Conservation (phyloP, 1,284 basidiomycete species). For the Ceratobasidium sp. region DNA sequence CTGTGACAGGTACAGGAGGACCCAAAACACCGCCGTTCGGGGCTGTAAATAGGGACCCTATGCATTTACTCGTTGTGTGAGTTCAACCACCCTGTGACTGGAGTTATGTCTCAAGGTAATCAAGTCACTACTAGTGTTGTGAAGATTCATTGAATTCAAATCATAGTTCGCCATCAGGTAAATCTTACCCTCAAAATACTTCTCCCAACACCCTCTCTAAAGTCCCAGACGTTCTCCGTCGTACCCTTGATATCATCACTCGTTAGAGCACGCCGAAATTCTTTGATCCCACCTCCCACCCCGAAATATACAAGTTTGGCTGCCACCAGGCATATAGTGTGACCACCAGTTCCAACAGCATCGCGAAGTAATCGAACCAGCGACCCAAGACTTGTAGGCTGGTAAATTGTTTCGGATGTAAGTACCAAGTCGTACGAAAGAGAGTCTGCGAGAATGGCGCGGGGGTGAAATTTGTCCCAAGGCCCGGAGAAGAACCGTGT, state of each 20-base stretch:
- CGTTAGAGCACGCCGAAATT: slow-evolving; percentile 66
- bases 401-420: slow-evolving; percentile 95
- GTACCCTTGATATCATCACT: neutral
- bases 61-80: no score
- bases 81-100: neutral
- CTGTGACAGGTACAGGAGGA: no score
- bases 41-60: no score
- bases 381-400: slow-evolving; percentile 73
- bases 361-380: slow-evolving; percentile 67
- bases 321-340: slow-evolving; percentile 74
- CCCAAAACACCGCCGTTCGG: no score
- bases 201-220: slow-evolving; percentile 27
- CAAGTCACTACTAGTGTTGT: neutral
- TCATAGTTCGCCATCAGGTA: neutral
- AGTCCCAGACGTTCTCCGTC: slow-evolving; percentile 25
- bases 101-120: neutral
- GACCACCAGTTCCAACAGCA: slow-evolving; percentile 41
- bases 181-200: slow-evolving; percentile 16
- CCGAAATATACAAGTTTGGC: slow-evolving; percentile 97
- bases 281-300: slow-evolving; percentile 82
- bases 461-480: slow-evolving; percentile 74
- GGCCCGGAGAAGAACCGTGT: slow-evolving; percentile 86
- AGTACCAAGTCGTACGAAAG: slow-evolving; percentile 77
- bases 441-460: slow-evolving; percentile 50
- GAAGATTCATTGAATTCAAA: neutral